A percentile compares a stretch with the other conserved stretches of the same genome.
phyloP scores from a whole-genome alignment of 768 basidiomycete species.

The Pulveroboletus frians region DNA sequence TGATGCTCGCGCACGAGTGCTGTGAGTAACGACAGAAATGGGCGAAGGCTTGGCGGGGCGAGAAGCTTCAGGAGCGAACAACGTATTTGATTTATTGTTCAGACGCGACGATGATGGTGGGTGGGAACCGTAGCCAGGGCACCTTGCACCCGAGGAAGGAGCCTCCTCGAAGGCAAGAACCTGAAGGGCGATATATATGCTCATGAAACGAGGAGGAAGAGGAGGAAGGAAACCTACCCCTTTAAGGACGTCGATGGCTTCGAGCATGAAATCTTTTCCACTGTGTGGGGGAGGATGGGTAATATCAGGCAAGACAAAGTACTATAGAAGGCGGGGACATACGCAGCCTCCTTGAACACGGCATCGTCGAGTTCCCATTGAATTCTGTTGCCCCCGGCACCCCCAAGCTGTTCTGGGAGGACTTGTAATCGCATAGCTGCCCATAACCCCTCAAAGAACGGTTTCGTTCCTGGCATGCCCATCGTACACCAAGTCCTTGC shows the following conservation, averaged over 20 bases:
- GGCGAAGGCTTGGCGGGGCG: constrained; percentile 35
- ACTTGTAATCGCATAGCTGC: constrained; percentile 77
- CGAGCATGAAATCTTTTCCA: constrained; percentile 91
- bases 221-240: constrained; percentile 49
- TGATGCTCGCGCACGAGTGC: constrained; percentile 66
- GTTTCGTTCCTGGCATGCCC: constrained; percentile 85
- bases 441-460: constrained; percentile 67
- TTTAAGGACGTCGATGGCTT: constrained; percentile 86
- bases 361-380: constrained; percentile 94
- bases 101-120: constrained; percentile 42
- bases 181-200: constrained; percentile 24
- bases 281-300: constrained; percentile 39
- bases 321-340: constrained; percentile 35
- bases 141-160: constrained; percentile 31
- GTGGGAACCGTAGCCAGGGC: constrained; percentile 31
- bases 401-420: constrained; percentile 74
- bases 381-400: constrained; percentile 66
- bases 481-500: constrained; percentile 77
- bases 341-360: constrained; percentile 92
- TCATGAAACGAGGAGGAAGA: constrained; percentile 3
- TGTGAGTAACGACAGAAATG: constrained; percentile 40
- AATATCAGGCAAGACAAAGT: constrained; percentile 9
- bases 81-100: constrained; percentile 53
- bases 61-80: constrained; percentile 30
- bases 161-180: constrained; percentile 73